Conservation (phyloP, 2,329 filamentous ascomycete genomes). For the Fusarium oligoseptatum region DNA sequence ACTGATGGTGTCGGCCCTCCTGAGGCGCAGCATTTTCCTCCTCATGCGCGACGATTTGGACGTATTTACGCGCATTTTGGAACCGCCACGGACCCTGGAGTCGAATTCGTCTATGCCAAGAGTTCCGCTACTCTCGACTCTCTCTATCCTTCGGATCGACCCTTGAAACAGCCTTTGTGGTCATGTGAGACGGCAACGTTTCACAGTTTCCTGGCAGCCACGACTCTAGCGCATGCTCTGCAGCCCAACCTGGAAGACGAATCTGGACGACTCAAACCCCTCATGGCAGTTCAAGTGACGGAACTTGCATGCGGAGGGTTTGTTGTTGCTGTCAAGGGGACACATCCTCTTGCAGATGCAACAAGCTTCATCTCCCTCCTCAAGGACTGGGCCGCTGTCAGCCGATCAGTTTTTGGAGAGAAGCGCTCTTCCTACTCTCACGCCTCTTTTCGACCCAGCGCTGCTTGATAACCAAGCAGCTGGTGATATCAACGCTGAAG, state of each 20-base stretch:
- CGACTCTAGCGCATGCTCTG: slow-evolving; percentile 5
- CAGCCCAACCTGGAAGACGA: not conserved
- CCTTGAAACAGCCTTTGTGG: slow-evolving; percentile 21
- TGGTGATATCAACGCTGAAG: slow-evolving; percentile 31
- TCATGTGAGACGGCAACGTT: slow-evolving; percentile 15
- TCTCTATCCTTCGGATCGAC: slow-evolving; percentile 24
- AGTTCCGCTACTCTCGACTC: slow-evolving; percentile 22
- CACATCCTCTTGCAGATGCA: slow-evolving; percentile 44
- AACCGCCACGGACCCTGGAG: slow-evolving; percentile 29
- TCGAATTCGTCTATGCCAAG: slow-evolving; percentile 31
- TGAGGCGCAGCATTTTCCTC: slow-evolving; percentile 29
- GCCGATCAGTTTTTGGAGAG: not conserved
- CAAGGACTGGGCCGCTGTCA: slow-evolving; percentile 40
- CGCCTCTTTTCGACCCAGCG: slow-evolving; percentile 16
- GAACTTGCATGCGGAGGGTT: slow-evolving; percentile 40
- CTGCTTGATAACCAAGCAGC: slow-evolving; percentile 33
- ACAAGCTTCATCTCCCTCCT: slow-evolving; percentile 35
- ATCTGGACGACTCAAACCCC: not conserved
- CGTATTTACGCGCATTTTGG: slow-evolving; percentile 40
- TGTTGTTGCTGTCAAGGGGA: slow-evolving; percentile 30
- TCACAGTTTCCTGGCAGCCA: slow-evolving; percentile 14
- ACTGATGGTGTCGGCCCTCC: slow-evolving; percentile 15
- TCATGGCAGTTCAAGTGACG: slow-evolving; percentile 40
- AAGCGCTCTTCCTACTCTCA: accelerated
- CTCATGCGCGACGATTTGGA: slow-evolving; percentile 38